Evolutionary conservation across 23 red algal species (phyloP).

Genomic region (Agarophyton chilense): DNA sequence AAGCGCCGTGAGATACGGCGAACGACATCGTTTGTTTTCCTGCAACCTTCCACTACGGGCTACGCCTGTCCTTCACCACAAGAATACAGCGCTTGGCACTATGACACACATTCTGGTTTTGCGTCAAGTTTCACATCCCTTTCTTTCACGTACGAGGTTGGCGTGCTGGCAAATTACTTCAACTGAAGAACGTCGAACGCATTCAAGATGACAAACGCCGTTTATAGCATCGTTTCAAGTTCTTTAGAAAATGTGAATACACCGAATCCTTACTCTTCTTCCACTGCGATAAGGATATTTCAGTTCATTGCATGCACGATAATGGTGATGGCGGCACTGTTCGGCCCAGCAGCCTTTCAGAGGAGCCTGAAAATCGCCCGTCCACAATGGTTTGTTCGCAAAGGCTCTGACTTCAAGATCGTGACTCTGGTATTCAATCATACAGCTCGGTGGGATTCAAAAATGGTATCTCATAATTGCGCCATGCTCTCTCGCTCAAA

Average conservation of each 20-base stretch:
- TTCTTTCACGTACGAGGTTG: not conserved
- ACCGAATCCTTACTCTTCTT: not conserved
- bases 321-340: not conserved
- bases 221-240: not conserved
- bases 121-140: not conserved
- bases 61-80: no score
- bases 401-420: not conserved
- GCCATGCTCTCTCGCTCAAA: conserved; percentile 17
- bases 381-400: conserved; percentile 1
- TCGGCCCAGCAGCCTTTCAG: conserved; percentile 16
- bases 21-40: not conserved
- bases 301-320: not conserved
- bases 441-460: conserved; percentile 5
- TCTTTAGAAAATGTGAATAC: not conserved
- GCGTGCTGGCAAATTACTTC: not conserved
- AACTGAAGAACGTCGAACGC: not conserved
- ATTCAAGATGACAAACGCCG: not conserved
- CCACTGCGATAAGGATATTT: not conserved
- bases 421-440: conserved; percentile 32
- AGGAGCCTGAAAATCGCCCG: not conserved
- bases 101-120: no score
- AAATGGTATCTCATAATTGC: conserved; percentile 31
- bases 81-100: no score
- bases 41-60: no score
- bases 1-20: not conserved